These are phyloP conservation scores for Arthrobotrys iridis DNA, from an alignment of 2,329 filamentous ascomycete species.

Conservation along the genomic window DNA sequence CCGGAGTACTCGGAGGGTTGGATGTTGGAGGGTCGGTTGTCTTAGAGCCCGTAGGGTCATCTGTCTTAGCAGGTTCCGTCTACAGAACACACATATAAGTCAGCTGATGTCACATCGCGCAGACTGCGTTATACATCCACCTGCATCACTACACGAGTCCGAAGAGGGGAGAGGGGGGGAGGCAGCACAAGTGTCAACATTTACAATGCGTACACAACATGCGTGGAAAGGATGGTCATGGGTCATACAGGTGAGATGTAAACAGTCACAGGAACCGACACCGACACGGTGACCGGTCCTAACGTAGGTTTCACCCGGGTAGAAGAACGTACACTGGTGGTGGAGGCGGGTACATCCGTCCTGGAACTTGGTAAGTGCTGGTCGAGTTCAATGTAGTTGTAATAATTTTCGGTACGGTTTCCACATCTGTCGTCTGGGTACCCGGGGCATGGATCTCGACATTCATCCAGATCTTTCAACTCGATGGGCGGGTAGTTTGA, in stretches of 20 bases:
- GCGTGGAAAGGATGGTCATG: constrained; percentile 31
- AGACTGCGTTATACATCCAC: constrained; percentile 32
- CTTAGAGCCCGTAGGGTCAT: neutral
- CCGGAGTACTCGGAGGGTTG: neutral
- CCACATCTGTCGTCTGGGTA: constrained; percentile 75
- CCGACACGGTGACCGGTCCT: constrained; percentile 37
- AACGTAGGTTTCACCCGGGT: constrained; percentile 33
- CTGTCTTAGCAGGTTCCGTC: neutral
- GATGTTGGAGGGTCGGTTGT: constrained; percentile 1
- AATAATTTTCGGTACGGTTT: constrained; percentile 66
- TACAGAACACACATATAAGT: neutral
- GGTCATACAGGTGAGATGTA: constrained; percentile 51
- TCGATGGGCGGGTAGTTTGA: constrained; percentile 72
- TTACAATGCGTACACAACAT: neutral
- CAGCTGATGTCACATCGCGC: neutral
- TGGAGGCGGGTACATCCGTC: constrained; percentile 45
- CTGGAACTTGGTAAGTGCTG: constrained; percentile 42
- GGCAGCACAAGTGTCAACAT: constrained; percentile 12
- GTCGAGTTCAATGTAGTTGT: constrained; percentile 69
- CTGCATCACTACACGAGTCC: constrained; percentile 16
- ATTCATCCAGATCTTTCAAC: constrained; percentile 61
- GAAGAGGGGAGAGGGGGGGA: constrained; percentile 1
- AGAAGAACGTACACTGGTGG: constrained; percentile 51
- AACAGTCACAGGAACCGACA: constrained; percentile 51
- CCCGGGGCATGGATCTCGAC: constrained; percentile 73